Percentiles rank a stretch among this genome's conserved stretches.
Conservation (phyloP, 108 stramenopile species). For the Cyclotella baltica region DNA sequence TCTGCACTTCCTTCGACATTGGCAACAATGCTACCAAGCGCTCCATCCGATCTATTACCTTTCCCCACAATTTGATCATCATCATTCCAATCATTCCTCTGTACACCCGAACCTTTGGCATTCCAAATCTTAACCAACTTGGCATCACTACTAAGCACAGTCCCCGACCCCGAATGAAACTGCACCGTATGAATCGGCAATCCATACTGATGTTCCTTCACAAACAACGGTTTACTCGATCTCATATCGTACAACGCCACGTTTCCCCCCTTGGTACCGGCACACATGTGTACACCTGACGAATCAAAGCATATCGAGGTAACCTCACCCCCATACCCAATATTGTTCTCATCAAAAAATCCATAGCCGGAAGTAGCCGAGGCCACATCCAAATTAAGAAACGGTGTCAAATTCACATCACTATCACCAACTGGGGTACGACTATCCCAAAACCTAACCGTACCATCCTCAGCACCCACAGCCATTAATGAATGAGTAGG, state of each 20-base stretch:
- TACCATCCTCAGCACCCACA: constrained; percentile 90
- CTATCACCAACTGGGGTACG: constrained; percentile 60
- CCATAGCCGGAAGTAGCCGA: constrained; percentile 74
- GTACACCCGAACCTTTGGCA: constrained; percentile 57
- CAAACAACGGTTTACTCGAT: constrained; percentile 82
- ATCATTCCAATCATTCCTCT: constrained; percentile 38
- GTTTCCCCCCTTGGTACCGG: constrained; percentile 91
- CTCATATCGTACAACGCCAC: constrained; percentile 96
- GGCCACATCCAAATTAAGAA: constrained; percentile 82
- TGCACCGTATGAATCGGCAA: constrained; percentile 92
- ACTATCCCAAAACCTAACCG: constrained; percentile 92
- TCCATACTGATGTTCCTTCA: constrained; percentile 98
- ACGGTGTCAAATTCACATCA: constrained; percentile 71
- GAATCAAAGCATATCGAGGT: constrained; percentile 88
- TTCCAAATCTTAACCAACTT: constrained; percentile 97
- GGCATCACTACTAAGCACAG: constrained; percentile 87
- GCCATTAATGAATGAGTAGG: constrained; percentile 78
- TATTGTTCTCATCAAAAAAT: constrained; percentile 64
- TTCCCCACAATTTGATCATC: constrained; percentile 19
- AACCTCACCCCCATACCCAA: constrained; percentile 68
- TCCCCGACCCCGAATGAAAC: constrained; percentile 84
- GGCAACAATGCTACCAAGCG: constrained; percentile 83
- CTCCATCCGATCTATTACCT: constrained; percentile 40
- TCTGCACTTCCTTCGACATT: constrained; percentile 96
- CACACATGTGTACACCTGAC: constrained; percentile 90